These are phyloP conservation scores for Rhizopus microsporus DNA, from an alignment of 371 early-diverging fungal genomes.

Conservation along the genomic window DNA sequence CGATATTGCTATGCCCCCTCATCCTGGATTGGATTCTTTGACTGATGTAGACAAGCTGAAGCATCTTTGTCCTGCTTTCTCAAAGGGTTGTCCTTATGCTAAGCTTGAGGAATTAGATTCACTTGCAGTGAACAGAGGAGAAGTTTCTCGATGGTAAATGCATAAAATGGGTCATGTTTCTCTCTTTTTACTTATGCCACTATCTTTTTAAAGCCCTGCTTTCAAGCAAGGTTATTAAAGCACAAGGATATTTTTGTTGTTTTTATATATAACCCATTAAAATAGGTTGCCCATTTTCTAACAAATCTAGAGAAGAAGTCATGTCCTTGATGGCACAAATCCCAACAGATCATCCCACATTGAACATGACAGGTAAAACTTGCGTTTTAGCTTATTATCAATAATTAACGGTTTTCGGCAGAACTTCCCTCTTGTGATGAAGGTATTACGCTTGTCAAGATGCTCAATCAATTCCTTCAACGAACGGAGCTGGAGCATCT, in stretches of 20 bases:
- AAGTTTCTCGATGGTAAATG: conserved; percentile 47
- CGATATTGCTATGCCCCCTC: conserved; percentile 27
- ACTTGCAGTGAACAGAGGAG: conserved; percentile 35
- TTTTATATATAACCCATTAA: conserved; percentile 1
- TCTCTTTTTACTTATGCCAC: background rate
- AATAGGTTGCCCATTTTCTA: conserved; percentile 49
- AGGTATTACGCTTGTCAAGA: conserved; percentile 40
- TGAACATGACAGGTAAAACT: conserved; percentile 36
- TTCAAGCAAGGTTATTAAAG: conserved; percentile 41
- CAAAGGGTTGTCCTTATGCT: conserved; percentile 52
- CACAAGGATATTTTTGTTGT: background rate
- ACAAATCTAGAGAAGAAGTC: conserved; percentile 40
- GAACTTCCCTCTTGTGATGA: conserved; percentile 43
- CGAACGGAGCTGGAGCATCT: conserved; percentile 26
- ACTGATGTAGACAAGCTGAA: conserved; percentile 40
- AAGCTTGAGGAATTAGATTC: conserved; percentile 35
- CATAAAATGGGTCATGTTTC: background rate
- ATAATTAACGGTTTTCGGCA: conserved; percentile 9
- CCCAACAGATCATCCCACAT: conserved; percentile 44
- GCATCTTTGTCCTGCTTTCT: conserved; percentile 51
- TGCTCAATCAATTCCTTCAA: conserved; percentile 36
- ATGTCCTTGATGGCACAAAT: conserved; percentile 30
- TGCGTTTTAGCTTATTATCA: background rate
- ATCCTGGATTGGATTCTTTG: conserved; percentile 44
- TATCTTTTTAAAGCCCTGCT: conserved; percentile 35